phyloP scores from a whole-genome alignment of 306 rosid species.

The Begonia fuchsioides region DNA sequence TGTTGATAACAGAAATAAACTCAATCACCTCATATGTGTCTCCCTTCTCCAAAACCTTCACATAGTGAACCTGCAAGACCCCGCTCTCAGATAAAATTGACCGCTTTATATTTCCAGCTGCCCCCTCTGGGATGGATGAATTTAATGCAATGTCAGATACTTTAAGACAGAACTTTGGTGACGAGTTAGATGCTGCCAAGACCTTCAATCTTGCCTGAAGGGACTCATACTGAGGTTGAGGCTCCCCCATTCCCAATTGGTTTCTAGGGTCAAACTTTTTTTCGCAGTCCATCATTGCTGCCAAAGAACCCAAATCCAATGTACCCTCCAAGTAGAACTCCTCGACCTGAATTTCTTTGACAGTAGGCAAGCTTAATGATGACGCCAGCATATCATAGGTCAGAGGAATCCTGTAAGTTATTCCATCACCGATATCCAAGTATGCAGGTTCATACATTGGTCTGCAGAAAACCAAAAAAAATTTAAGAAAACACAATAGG shows the following conservation, averaged over 20 bases:
- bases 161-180: conserved; percentile 62
- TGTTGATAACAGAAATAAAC: neutral
- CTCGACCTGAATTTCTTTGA: conserved; percentile 68
- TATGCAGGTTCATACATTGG: conserved; percentile 67
- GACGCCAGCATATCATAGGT: conserved; percentile 67
- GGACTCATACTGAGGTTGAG: conserved; percentile 53
- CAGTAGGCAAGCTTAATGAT: conserved; percentile 62
- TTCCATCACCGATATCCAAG: conserved; percentile 81
- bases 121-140: conserved; percentile 95
- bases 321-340: conserved; percentile 82
- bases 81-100: conserved; percentile 93
- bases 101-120: conserved; percentile 89
- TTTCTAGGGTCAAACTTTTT: conserved; percentile 47
- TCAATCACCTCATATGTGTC: conserved; percentile 82
- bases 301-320: conserved; percentile 90
- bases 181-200: conserved; percentile 39
- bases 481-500: no score
- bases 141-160: conserved; percentile 52
- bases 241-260: conserved; percentile 76
- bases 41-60: conserved; percentile 98
- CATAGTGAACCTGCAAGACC: conserved; percentile 77
- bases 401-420: conserved; percentile 78
- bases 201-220: conserved; percentile 73
- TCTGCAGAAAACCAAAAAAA: conserved; percentile 20
- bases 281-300: conserved; percentile 77